Base-by-base conservation (phyloP, 495 filamentous ascomycete species). In the Beverwykella pulmonaria region DNA sequence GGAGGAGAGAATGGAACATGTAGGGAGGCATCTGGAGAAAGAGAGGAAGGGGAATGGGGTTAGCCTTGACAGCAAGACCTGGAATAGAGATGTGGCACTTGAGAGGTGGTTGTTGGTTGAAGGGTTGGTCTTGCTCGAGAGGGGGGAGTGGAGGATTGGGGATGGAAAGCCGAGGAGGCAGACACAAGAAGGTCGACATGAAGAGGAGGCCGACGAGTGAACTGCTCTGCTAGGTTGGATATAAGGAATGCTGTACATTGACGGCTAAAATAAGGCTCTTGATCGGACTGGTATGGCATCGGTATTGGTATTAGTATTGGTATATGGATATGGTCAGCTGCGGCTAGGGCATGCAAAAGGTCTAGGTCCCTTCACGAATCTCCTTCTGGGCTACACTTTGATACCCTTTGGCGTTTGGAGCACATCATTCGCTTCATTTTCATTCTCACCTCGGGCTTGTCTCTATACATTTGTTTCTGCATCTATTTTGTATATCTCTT, bases 1-100 rank as follows among this genome's bases (percentile, higher is more conserved):
- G 92, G 90, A 96, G 60, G 81, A 86, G 49, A 81, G 92, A 22
- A 91, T 97, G 86, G 93, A 98, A 75, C 93, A 98, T 75, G 88
- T 97, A 10, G 93, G 90, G 0, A 85, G 87, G 52, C 92, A 95
- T 71, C 82, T 92, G 58, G 90, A 93, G 76, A 80, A 81, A 22
- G 82, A 73, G 1, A 62, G 65, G 44, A 76, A 78, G 63, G 71
- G 48, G 1, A 59, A 59, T 10, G 52, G 59, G 9, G 59, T 54
- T 0, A 72, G 76, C 17, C 63, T 75, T 0, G 69, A 75, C 8
- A 53, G 68, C 10, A 80, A 79, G 56, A 50, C 36, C 12, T 79
- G 77, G 77, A 60, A 20, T 0, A 79, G 81, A 60, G 86, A 88
- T 70, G 49, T 71, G 30, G 74, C 65, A 10, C 67, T 87, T n/a